Percentiles rank a stretch among this genome's conserved stretches.
These are phyloP conservation scores for Aspergillus intermedius DNA, from an alignment of 2,329 filamentous ascomycete species.

Conservation along the genomic window DNA sequence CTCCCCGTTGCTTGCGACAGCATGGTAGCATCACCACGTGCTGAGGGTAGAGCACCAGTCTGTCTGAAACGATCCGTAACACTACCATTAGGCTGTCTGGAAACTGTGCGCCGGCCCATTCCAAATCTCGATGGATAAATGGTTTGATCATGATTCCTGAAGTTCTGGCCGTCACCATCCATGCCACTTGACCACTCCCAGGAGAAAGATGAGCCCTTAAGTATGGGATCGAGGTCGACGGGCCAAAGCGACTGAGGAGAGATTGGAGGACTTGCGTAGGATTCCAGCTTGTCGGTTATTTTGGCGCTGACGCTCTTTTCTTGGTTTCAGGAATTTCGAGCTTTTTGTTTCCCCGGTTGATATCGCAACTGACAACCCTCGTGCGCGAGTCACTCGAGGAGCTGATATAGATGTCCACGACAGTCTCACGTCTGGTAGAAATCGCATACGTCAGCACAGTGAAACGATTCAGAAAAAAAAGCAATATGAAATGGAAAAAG, in stretches of 20 bases:
- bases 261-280: conserved; percentile 56
- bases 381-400: background rate
- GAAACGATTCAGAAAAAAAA: background rate
- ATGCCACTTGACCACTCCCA: conserved; percentile 57
- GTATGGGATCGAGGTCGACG: conserved; percentile 50
- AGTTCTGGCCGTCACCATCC: conserved; percentile 68
- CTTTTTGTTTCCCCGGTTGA: conserved; percentile 2
- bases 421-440: background rate
- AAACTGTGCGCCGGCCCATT: conserved; percentile 46
- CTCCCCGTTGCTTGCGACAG: conserved; percentile 31
- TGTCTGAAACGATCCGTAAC: conserved; percentile 39
- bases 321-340: background rate
- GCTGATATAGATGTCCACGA: background rate
- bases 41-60: conserved; percentile 18
- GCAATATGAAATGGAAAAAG: background rate
- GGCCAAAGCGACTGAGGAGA: conserved; percentile 60
- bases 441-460: background rate
- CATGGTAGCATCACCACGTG: conserved; percentile 30
- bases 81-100: conserved; percentile 43
- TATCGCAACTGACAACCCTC: conserved; percentile 8
- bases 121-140: conserved; percentile 48
- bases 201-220: conserved; percentile 43
- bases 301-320: background rate
- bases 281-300: conserved; percentile 55
- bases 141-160: conserved; percentile 68